These are phyloP conservation scores for Yamadazyma olivae DNA, from an alignment of 805 yeast species.

Conservation along the genomic window DNA sequence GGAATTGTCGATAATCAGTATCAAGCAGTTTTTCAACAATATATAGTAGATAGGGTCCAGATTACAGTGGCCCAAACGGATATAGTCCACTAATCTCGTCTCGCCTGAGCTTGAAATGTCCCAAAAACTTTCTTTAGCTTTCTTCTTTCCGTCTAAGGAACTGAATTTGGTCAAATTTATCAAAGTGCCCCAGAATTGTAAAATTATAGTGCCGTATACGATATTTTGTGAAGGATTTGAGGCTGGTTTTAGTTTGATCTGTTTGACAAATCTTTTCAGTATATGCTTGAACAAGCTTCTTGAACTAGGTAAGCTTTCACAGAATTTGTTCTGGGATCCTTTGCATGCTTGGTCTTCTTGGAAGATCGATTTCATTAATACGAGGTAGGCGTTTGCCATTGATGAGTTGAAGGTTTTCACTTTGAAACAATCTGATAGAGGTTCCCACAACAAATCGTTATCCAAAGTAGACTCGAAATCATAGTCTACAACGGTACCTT, in stretches of 20 bases:
- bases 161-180: constrained; percentile 33
- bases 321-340: constrained; percentile 11
- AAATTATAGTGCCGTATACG: constrained; percentile 43
- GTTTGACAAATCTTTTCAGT: constrained; percentile 44
- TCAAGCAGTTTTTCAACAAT: constrained; percentile 20
- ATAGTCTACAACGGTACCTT: constrained; percentile 7
- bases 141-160: constrained; percentile 13
- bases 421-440: constrained; percentile 20
- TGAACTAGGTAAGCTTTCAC: constrained; percentile 14
- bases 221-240: constrained; percentile 30
- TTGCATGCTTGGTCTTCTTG: constrained; percentile 5
- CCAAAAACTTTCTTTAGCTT: constrained; percentile 54
- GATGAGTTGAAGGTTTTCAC: constrained; percentile 26
- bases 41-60: constrained; percentile 51
- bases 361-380: constrained; percentile 20
- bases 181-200: constrained; percentile 49
- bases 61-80: constrained; percentile 52
- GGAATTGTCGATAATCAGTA: neutral
- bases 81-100: constrained; percentile 42
- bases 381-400: constrained; percentile 28
- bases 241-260: constrained; percentile 35
- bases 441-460: constrained; percentile 33
- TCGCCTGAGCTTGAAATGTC: constrained; percentile 33
- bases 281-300: constrained; percentile 35
- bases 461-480: constrained; percentile 20